These are phyloP conservation scores for Jackrogersella multiformis DNA, from an alignment of 495 filamentous ascomycete species.

Conservation along the genomic window DNA sequence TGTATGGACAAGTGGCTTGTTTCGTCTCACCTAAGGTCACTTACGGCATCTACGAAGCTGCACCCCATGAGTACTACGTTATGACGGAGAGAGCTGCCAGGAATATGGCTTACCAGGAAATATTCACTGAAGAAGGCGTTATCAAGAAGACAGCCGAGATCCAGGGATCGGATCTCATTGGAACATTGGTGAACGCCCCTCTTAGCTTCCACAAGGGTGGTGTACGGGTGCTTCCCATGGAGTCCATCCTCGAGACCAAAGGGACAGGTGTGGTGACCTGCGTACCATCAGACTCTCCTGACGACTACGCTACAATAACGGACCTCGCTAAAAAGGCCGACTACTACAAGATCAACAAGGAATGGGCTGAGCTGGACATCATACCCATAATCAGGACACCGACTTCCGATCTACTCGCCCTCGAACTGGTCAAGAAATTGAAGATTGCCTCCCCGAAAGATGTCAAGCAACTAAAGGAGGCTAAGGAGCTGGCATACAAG, in stretches of 20 bases:
- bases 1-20: constrained; percentile 97
- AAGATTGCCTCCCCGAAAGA: constrained; percentile 98
- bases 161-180: constrained; percentile 80
- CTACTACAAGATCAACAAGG: constrained; percentile 94
- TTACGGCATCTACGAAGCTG: constrained; percentile 90
- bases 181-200: constrained; percentile 86
- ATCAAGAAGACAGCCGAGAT: constrained; percentile 78
- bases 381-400: constrained; percentile 90
- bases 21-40: constrained; percentile 91
- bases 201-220: constrained; percentile 82
- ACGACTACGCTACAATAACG: constrained; percentile 88
- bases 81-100: constrained; percentile 85
- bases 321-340: constrained; percentile 97
- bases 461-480: constrained; percentile 84
- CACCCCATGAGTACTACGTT: constrained; percentile 85
- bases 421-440: constrained; percentile 84
- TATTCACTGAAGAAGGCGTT: constrained; percentile 77
- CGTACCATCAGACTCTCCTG: constrained; percentile 93
- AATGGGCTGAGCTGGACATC: constrained; percentile 93
- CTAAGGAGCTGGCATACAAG: constrained; percentile 95
- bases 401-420: constrained; percentile 81
- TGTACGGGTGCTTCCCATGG: constrained; percentile 93
- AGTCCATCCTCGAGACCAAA: constrained; percentile 87
- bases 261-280: constrained; percentile 96
- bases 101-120: constrained; percentile 96